A percentile compares a stretch with the other conserved stretches of the same genome.
phyloP scores from a whole-genome alignment of 2,329 filamentous ascomycete species.

The Plectosphaerella sp. region DNA sequence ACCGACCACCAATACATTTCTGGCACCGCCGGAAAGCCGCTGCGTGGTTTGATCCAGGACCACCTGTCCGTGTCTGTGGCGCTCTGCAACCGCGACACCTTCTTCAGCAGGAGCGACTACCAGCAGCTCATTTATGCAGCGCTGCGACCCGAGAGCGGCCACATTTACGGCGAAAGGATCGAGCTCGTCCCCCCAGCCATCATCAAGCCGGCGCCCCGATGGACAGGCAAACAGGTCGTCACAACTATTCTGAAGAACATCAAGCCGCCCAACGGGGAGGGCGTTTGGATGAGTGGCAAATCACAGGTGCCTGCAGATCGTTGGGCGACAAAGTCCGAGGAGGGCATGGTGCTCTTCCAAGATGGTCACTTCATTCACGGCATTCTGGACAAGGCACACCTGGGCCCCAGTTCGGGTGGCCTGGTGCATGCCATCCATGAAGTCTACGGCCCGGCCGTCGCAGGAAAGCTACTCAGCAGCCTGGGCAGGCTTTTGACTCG shows the following conservation, averaged over 20 bases:
- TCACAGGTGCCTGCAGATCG: constrained; percentile 73
- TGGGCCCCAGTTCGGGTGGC: constrained; percentile 82
- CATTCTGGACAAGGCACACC: constrained; percentile 92
- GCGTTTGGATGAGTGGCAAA: constrained; percentile 74
- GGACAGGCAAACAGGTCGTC: constrained; percentile 96
- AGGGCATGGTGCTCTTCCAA: constrained; percentile 75
- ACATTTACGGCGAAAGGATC: constrained; percentile 79
- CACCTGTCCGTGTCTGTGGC: constrained; percentile 93
- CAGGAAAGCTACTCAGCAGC: constrained; percentile 83
- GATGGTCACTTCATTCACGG: constrained; percentile 85
- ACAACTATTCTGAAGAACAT: constrained; percentile 93
- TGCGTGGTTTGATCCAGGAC: constrained; percentile 96
- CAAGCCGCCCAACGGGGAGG: constrained; percentile 68
- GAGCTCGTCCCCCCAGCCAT: constrained; percentile 77
- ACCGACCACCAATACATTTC: constrained; percentile 97
- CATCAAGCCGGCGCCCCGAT: constrained; percentile 73
- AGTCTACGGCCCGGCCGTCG: constrained; percentile 80
- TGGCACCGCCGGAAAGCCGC: constrained; percentile 85
- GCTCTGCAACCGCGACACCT: constrained; percentile 85
- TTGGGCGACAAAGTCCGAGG: constrained; percentile 75
- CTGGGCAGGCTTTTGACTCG: constrained; percentile 86
- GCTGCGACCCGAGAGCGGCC: constrained; percentile 82
- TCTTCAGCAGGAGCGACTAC: constrained; percentile 84
- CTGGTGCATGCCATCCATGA: constrained; percentile 92
- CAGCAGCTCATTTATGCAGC: constrained; percentile 91